Conservation (phyloP, 2,329 filamentous ascomycete species). For the Nigrospora osmanthi region DNA sequence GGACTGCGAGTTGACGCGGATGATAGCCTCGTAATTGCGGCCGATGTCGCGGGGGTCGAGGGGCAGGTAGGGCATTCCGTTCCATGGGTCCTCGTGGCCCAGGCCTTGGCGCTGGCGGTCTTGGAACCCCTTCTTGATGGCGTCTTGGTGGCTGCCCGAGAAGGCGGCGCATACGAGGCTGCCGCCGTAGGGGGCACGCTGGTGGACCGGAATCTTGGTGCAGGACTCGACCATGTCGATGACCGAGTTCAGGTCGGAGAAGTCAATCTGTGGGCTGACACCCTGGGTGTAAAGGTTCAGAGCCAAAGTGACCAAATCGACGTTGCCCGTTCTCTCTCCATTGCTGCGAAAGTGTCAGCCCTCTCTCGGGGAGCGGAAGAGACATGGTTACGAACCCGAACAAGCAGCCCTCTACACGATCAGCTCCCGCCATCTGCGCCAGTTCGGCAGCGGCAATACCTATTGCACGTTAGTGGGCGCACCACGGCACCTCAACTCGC, state of each 20-base stretch:
- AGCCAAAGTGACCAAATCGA: conserved; percentile 86
- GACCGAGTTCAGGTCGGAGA: conserved; percentile 78
- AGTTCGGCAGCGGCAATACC: conserved; percentile 77
- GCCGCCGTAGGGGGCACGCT: conserved; percentile 83
- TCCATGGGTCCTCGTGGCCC: conserved; percentile 62
- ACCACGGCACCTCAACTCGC: too few relatives aligned
- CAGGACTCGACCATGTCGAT: conserved; percentile 86
- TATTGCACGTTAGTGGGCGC: too few relatives aligned
- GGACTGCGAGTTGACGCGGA: conserved; percentile 93
- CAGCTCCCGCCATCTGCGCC: conserved; percentile 92
- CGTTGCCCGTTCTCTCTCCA: conserved; percentile 91
- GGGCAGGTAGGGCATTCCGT: conserved; percentile 76
- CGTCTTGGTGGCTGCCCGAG: conserved; percentile 87
- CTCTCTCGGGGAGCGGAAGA: conserved; percentile 53
- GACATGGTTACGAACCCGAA: conserved; percentile 10
- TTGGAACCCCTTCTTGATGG: conserved; percentile 89
- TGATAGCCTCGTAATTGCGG: conserved; percentile 94
- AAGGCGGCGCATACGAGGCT: conserved; percentile 90
- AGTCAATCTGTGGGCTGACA: conserved; percentile 76
- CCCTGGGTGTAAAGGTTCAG: conserved; percentile 95
- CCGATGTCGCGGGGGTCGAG: conserved; percentile 91
- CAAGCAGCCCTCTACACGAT: conserved; percentile 80
- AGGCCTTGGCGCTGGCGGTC: conserved; percentile 53
- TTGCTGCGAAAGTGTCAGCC: conserved; percentile 35
- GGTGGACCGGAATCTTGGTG: conserved; percentile 92